These are phyloP conservation scores for Pestalotiopsis sp. DNA, from an alignment of 2,329 filamentous ascomycete species.

Conservation along the genomic window DNA sequence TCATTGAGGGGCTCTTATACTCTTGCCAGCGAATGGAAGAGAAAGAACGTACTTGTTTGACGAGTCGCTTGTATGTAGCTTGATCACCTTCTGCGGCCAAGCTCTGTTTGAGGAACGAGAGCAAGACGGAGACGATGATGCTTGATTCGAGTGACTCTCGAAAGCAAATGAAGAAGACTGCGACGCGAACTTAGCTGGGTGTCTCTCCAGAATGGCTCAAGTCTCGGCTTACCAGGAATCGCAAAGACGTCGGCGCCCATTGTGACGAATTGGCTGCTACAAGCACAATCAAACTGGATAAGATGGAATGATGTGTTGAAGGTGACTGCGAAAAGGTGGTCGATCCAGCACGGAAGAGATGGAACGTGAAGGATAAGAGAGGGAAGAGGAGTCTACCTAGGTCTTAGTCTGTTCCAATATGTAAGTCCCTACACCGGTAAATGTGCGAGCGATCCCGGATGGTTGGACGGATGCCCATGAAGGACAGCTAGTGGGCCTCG, in stretches of 20 bases:
- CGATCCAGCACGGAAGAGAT: not conserved
- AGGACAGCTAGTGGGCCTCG: not conserved
- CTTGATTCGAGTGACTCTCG: constrained; percentile 81
- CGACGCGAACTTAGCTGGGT: constrained; percentile 29
- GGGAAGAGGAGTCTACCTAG: not conserved
- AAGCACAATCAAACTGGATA: not conserved
- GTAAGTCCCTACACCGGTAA: not conserved
- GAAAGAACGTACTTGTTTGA: constrained; percentile 55
- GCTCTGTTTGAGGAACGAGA: constrained; percentile 83
- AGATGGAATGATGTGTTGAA: not conserved
- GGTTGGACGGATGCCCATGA: not conserved
- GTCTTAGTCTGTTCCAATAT: not conserved
- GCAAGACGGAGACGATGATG: constrained; percentile 84
- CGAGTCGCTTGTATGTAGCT: constrained; percentile 66
- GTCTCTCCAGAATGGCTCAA: not conserved
- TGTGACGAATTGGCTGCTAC: not conserved
- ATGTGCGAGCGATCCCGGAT: not conserved
- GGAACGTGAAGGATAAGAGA: not conserved
- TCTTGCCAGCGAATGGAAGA: too few species aligned
- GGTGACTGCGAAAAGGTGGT: not conserved
- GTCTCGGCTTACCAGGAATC: not conserved
- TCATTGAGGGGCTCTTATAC: too few species aligned
- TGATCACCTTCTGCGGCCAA: constrained; percentile 66
- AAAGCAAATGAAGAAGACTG: constrained; percentile 86
- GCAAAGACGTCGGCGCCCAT: not conserved